Evolutionary conservation across 225 moss, liverwort and hornwort genomes (phyloP).

Genomic region (Thuidium tamariscinum): DNA sequence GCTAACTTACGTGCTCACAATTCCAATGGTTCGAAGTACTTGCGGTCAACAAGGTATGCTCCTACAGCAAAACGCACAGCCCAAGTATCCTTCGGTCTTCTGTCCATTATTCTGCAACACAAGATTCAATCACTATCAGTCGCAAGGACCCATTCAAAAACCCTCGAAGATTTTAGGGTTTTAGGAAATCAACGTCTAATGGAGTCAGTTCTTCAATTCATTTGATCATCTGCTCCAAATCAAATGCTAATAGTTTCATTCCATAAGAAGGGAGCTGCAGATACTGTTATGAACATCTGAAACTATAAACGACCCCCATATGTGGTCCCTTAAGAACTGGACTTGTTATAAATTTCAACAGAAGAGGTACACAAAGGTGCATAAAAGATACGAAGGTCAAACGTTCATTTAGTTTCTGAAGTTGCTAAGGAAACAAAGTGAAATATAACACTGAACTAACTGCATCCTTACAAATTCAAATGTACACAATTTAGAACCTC

Average conservation of each 20-base stretch:
- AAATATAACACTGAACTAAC: neutral
- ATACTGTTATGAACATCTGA: neutral
- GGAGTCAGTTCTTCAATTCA: neutral
- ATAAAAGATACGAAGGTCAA: neutral
- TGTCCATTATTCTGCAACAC: conserved; percentile 62
- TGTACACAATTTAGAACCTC: neutral
- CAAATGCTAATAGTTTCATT: neutral
- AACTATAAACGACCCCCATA: neutral
- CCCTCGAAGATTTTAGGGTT: neutral
- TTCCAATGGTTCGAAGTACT: conserved; percentile 70
- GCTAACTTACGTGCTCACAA: conserved; percentile 13
- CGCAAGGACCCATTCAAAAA: neutral
- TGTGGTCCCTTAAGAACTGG: neutral
- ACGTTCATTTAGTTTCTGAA: neutral
- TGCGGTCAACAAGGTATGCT: conserved; percentile 89
- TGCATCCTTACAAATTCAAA: neutral
- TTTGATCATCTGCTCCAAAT: neutral
- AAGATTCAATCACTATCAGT: neutral
- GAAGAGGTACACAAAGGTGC: neutral
- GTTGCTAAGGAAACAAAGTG: neutral
- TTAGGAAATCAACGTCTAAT: neutral
- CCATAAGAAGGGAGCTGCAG: neutral
- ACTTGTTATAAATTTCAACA: neutral
- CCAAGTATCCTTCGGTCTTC: conserved; percentile 94
- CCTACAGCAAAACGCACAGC: conserved; percentile 89